A percentile compares a stretch with the other conserved stretches of the same genome.
phyloP scores from a whole-genome alignment of 2,329 filamentous ascomycete species.

The Aspergillus phoenicis region DNA sequence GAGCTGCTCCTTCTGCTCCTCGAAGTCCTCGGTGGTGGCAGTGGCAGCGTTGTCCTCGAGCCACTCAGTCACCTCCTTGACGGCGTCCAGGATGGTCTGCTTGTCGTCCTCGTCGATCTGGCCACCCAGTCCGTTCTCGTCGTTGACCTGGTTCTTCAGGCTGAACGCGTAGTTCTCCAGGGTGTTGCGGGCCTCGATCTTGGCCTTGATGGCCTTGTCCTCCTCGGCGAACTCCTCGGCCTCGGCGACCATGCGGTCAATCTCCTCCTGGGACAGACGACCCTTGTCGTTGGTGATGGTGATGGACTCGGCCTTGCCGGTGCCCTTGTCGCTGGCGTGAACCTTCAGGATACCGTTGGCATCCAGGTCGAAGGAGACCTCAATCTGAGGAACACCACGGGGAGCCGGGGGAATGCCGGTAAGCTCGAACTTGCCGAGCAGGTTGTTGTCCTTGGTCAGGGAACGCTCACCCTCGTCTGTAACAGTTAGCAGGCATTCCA shows the following conservation, averaged over 20 bases:
- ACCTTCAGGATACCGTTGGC: conserved; percentile 99
- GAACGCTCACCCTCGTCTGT: conserved; percentile 80
- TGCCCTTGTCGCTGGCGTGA: conserved; percentile 94
- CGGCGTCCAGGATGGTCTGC: conserved; percentile 89
- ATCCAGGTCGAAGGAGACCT: conserved; percentile 96
- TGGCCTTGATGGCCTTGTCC: conserved; percentile 96
- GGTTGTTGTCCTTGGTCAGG: conserved; percentile 96
- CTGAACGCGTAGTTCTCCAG: conserved; percentile 99
- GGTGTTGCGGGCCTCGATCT: conserved; percentile 93
- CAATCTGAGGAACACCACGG: conserved; percentile 95
- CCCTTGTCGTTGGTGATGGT: conserved; percentile 99
- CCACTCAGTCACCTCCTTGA: conserved; percentile 98
- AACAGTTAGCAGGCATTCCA: conserved; percentile 22
- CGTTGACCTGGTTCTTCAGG: conserved; percentile 98
- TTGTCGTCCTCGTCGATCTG: conserved; percentile 99
- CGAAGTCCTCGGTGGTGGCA: conserved; percentile 89
- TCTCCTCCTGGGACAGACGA: conserved; percentile 92
- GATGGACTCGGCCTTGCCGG: conserved; percentile 94
- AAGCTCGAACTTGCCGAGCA: conserved; percentile 97
- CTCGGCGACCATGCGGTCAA: conserved; percentile 98
- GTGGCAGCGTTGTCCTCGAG: conserved; percentile 90
- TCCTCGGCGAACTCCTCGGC: conserved; percentile 99
- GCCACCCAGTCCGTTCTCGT: conserved; percentile 93
- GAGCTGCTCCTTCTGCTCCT: conserved; percentile 99
- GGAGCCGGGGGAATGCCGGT: conserved; percentile 93